phyloP scores from a whole-genome alignment of 116 monocot genomes.

The Posidonia oceanica region DNA sequence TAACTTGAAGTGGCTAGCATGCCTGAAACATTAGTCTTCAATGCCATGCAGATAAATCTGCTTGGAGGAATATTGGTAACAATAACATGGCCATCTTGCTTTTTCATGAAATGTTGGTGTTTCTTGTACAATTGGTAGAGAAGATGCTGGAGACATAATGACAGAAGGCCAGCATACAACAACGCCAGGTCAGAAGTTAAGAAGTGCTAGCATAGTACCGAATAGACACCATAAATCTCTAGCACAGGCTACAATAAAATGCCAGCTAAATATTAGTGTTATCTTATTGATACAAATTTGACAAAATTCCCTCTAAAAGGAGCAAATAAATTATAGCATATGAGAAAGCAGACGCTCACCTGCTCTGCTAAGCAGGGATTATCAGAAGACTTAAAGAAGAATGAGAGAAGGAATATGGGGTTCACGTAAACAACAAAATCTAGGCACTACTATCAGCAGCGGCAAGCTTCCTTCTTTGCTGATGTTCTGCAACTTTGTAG shows the following conservation, averaged over 20 bases:
- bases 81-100: too few relatives aligned
- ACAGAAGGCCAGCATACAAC: too few relatives aligned
- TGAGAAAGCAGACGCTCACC: constrained; percentile 12
- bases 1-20: too few relatives aligned
- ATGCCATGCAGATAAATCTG: too few relatives aligned
- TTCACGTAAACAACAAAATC: not conserved
- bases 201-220: too few relatives aligned
- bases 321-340: not conserved
- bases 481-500: constrained; percentile 84
- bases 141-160: too few relatives aligned
- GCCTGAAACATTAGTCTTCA: too few relatives aligned
- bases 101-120: too few relatives aligned
- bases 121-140: too few relatives aligned
- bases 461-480: constrained; percentile 62
- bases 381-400: not conserved
- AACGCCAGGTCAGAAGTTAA: too few relatives aligned
- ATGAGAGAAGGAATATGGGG: not conserved
- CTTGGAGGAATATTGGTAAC: too few relatives aligned
- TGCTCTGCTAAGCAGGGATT: not conserved
- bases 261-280: not conserved
- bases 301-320: constrained; percentile 4
- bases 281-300: not conserved
- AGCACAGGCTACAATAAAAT: not conserved
- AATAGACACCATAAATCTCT: too few relatives aligned
- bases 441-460: constrained; percentile 23